These are phyloP conservation scores for Phytophthora pluvialis DNA, from an alignment of 352 stramenopile species.

Conservation along the genomic window DNA sequence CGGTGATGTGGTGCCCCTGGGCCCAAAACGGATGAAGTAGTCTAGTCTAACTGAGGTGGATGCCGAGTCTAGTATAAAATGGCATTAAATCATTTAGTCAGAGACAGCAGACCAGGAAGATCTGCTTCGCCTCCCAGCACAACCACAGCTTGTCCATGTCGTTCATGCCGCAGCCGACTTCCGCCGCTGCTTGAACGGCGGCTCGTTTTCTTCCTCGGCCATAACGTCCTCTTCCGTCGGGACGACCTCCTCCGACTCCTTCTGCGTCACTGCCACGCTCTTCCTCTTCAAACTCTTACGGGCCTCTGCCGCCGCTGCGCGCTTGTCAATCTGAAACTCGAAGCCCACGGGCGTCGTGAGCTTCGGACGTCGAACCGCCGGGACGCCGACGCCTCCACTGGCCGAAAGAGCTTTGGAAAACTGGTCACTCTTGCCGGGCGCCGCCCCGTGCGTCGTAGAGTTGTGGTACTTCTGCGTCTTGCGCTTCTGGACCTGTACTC, in stretches of 20 bases:
- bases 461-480: conserved; percentile 77
- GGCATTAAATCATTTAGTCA: conserved; percentile 39
- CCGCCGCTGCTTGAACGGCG: conserved; percentile 28
- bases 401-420: conserved; percentile 60
- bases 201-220: conserved; percentile 16
- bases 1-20: no score
- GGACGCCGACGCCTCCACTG: conserved; percentile 69
- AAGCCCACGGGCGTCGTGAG: conserved; percentile 75
- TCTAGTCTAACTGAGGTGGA: no score
- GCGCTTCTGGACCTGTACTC: conserved; percentile 56
- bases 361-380: conserved; percentile 66
- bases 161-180: conserved; percentile 27
- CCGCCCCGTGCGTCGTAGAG: conserved; percentile 49
- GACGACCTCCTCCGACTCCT: conserved; percentile 3
- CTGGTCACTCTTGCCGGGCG: conserved; percentile 44
- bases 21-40: no score
- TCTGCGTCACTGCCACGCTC: conserved; percentile 21
- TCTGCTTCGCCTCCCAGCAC: conserved; percentile 4
- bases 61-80: conserved; percentile 4
- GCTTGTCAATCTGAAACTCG: conserved; percentile 75
- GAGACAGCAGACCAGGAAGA: neutral
- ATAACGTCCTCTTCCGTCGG: conserved; percentile 10
- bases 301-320: conserved; percentile 40
- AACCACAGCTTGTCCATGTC: conserved; percentile 8
- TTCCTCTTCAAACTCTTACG: conserved; percentile 42